These are phyloP conservation scores for Chaetomidium leptoderma DNA, from an alignment of 495 filamentous ascomycete species.

Conservation along the genomic window DNA sequence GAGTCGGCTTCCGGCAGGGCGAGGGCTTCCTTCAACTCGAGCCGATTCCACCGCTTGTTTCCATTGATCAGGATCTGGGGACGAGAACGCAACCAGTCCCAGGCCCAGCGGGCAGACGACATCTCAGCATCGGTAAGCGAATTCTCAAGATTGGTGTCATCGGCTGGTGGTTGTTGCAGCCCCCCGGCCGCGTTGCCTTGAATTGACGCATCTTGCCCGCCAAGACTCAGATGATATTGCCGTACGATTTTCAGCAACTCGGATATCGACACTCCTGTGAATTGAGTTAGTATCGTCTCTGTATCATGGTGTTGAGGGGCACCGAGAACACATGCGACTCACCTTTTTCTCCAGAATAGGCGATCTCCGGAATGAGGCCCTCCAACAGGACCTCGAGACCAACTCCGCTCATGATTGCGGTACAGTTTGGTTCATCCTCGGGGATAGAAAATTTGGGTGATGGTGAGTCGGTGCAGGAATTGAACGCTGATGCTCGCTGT, in stretches of 20 bases:
- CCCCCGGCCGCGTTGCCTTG: slow-evolving; percentile 3
- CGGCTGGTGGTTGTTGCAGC: slow-evolving; percentile 1
- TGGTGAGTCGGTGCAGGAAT: slow-evolving; percentile 19
- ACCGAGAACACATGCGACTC: slow-evolving; percentile 33
- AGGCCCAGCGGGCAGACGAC: slow-evolving; percentile 38
- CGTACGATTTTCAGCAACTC: slow-evolving; percentile 31
- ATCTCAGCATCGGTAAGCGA: slow-evolving; percentile 29
- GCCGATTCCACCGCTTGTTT: slow-evolving; percentile 40
- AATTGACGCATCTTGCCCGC: slow-evolving; percentile 9
- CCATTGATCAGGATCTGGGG: slow-evolving; percentile 42
- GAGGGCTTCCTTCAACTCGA: slow-evolving; percentile 39
- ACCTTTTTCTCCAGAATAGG: slow-evolving; percentile 64
- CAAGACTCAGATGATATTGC: slow-evolving; percentile 25
- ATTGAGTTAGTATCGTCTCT: slow-evolving; percentile 12
- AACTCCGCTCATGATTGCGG: slow-evolving; percentile 53
- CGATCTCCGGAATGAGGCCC: slow-evolving; percentile 67
- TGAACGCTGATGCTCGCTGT: slow-evolving; percentile 27
- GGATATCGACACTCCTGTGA: slow-evolving; percentile 26
- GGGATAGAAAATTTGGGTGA: slow-evolving; percentile 18
- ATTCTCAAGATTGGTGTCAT: slow-evolving; percentile 21
- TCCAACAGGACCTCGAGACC: slow-evolving; percentile 67
- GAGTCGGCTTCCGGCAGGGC: slow-evolving; percentile 35
- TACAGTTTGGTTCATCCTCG: slow-evolving; percentile 25
- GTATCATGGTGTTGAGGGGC: neutral
- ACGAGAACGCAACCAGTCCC: slow-evolving; percentile 43